phyloP scores from a whole-genome alignment of 331 rosid genomes.

The Stylosanthes scabra region DNA sequence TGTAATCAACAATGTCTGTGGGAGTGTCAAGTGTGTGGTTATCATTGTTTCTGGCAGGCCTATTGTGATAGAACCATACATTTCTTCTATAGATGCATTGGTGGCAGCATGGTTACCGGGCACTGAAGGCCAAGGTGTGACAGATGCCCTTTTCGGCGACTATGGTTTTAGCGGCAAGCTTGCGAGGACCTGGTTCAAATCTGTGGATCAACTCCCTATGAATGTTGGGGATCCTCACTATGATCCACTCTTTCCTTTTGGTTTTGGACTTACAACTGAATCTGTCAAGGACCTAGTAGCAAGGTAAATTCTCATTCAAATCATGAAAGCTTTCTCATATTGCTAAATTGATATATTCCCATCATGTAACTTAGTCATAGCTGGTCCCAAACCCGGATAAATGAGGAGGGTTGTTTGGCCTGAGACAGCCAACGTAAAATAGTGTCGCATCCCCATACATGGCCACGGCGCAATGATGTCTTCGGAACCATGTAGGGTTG shows the following conservation, averaged over 20 bases:
- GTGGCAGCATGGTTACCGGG: conserved; percentile 98
- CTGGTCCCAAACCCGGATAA: too few relatives aligned
- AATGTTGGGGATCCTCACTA: conserved; percentile 85
- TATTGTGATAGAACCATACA: conserved; percentile 77
- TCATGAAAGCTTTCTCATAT: conserved; percentile 12
- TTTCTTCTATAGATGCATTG: conserved; percentile 70
- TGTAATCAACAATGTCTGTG: conserved; percentile 72
- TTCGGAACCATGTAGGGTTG: too few relatives aligned
- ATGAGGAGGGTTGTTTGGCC: too few relatives aligned
- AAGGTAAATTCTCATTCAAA: conserved; percentile 54
- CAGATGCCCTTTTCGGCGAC: conserved; percentile 88
- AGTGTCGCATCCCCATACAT: too few relatives aligned
- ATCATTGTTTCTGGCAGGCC: conserved; percentile 84
- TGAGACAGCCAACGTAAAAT: too few relatives aligned
- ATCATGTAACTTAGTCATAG: too few relatives aligned
- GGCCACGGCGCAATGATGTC: too few relatives aligned
- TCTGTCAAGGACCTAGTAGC: conserved; percentile 65
- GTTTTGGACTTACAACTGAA: conserved; percentile 72
- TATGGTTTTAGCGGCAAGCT: conserved; percentile 89
- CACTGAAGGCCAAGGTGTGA: conserved; percentile 88
- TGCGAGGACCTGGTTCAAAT: conserved; percentile 91
- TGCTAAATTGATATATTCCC: not conserved
- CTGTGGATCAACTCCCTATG: conserved; percentile 94
- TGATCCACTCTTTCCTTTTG: conserved; percentile 93
- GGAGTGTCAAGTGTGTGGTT: conserved; percentile 69